Evolutionary conservation across 805 yeast species (phyloP).

Genomic region (Danielia oregonensis): DNA sequence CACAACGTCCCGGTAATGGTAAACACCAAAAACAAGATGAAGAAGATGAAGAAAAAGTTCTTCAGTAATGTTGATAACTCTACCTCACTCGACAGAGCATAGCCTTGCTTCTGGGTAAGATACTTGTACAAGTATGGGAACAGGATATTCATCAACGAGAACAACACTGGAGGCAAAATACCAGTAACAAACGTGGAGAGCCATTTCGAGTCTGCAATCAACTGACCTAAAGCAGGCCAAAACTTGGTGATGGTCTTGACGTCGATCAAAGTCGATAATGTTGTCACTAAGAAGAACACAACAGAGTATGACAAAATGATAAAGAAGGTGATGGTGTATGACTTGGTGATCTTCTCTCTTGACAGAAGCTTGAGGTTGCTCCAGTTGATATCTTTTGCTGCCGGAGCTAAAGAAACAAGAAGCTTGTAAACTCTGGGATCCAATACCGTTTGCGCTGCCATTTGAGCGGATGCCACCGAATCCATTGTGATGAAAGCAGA

Average conservation of each 20-base stretch:
- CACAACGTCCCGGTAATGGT: constrained; percentile 60
- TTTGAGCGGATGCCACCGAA: constrained; percentile 45
- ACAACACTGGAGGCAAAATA: constrained; percentile 57
- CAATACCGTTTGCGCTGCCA: constrained; percentile 45
- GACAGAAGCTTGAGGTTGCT: constrained; percentile 43
- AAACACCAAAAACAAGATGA: constrained; percentile 58
- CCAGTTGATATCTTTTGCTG: constrained; percentile 45
- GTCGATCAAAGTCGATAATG: constrained; percentile 54
- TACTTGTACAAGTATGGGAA: constrained; percentile 55
- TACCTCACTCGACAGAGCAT: constrained; percentile 54
- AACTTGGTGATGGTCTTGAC: constrained; percentile 51
- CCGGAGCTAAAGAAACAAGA: constrained; percentile 43
- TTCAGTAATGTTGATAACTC: constrained; percentile 55
- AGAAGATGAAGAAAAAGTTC: constrained; percentile 57
- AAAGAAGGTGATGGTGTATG: constrained; percentile 39
- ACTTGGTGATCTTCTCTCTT: constrained; percentile 32
- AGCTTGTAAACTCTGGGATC: constrained; percentile 44
- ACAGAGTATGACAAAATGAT: constrained; percentile 49
- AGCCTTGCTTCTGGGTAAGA: constrained; percentile 49
- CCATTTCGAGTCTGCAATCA: constrained; percentile 48
- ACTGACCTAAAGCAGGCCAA: constrained; percentile 58
- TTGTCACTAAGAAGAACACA: constrained; percentile 52
- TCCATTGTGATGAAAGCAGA: constrained; percentile 49
- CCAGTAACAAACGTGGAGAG: constrained; percentile 56
- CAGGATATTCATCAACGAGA: constrained; percentile 48